These are phyloP conservation scores for Apiospora phragmitis DNA, from an alignment of 2,329 filamentous ascomycete genomes.

Conservation along the genomic window DNA sequence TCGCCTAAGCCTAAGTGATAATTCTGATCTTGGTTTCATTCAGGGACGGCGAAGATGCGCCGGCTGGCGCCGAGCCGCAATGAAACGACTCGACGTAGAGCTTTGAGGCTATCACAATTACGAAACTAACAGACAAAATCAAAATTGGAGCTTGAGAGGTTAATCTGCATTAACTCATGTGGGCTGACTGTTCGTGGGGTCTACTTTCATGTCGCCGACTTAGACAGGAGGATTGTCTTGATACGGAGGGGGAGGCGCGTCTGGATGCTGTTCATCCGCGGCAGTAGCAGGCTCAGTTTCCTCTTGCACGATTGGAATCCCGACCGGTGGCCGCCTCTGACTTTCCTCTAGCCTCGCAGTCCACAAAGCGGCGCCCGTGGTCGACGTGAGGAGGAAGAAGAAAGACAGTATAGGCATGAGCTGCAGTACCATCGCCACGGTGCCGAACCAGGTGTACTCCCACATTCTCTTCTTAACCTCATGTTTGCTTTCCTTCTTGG, in stretches of 20 bases:
- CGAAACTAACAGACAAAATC: not conserved
- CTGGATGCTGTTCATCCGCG: slow-evolving; percentile 25
- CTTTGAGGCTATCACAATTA: too few species aligned
- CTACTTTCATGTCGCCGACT: not conserved
- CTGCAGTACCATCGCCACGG: slow-evolving; percentile 79
- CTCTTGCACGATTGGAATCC: not conserved
- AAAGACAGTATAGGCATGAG: slow-evolving; percentile 91
- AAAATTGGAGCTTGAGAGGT: not conserved
- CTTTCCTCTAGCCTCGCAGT: slow-evolving; percentile 73
- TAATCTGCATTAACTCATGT: not conserved
- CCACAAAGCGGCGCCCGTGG: slow-evolving; percentile 85
- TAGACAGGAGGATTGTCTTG: slow-evolving; percentile 38
- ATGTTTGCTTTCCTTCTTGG: slow-evolving; percentile 70
- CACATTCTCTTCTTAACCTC: slow-evolving; percentile 69
- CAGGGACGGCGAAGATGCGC: not conserved
- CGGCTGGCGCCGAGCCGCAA: not conserved
- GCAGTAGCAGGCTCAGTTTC: slow-evolving; percentile 16
- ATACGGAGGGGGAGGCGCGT: slow-evolving; percentile 38
- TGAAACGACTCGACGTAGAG: not conserved
- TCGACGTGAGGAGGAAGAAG: slow-evolving; percentile 87
- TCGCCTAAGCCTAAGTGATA: too few species aligned
- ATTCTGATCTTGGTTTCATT: not conserved
- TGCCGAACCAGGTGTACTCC: slow-evolving; percentile 94
- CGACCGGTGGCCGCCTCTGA: slow-evolving; percentile 27
- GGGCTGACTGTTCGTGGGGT: not conserved